Base-by-base conservation (phyloP, 2,329 filamentous ascomycete genomes). In the Cladobotryum mycophilum region DNA sequence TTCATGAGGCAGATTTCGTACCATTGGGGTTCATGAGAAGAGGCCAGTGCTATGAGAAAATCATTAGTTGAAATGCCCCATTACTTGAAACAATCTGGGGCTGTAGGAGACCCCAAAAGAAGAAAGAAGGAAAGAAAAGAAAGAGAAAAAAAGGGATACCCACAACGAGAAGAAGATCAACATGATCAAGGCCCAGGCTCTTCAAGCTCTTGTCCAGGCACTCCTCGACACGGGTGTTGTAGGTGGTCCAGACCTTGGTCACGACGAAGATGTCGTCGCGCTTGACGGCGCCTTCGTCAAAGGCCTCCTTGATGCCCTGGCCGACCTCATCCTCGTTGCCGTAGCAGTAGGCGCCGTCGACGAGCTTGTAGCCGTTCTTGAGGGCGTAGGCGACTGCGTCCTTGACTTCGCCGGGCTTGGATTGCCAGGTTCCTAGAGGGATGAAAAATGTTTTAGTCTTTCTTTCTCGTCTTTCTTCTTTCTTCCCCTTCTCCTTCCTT, bases 311-410 rank as follows among this genome's bases (percentile, higher is more conserved):
- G 48, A 95, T 78, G 9, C 86, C 89, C 64, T 84, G 73, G 56
- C 89, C 89, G 14, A 95, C 89, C 67, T 92, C 88, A 44, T 85
- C 79, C 70, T 95, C 89, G 67, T 95, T 91, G 59, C 76, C 84
- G 69, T 89, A 89, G 70, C 84, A 86, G 73, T 86, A 88, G 5
- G 86, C 84, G 58, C 82, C 80, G 70, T 90, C 86, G 59, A 90
- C 76, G 56, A 81, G 76, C 60, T 70, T 71, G 71, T 82, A 82
- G 15, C 78, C 79, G 51, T 66, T 62, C 60, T 76, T 72, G 50
- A 86, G 74, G 41, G 84, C 82, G 55, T 76, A 73, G 44, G 73
- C 69, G 36, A 86, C 82, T 30, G 82, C 82, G 1, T 69, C 66
- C 47, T 76, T 70, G 49, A 85, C 80, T 61, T 82, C 72, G 41